These are phyloP conservation scores for Trichoderma reesei DNA, from an alignment of 495 filamentous ascomycete species.

Conservation along the genomic window DNA sequence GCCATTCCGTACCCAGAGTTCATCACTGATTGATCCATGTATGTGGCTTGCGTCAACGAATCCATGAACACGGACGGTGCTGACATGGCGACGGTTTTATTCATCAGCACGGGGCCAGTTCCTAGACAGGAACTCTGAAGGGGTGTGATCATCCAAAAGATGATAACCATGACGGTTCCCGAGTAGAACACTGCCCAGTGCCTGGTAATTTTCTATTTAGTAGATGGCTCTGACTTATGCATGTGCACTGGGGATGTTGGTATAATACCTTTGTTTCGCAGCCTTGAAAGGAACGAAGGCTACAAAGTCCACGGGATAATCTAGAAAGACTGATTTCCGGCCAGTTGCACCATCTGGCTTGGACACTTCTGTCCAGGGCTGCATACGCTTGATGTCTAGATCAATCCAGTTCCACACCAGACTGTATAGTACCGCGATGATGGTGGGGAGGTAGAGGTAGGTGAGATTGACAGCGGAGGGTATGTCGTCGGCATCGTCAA, in stretches of 20 bases:
- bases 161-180: slow-evolving; percentile 26
- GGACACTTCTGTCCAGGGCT: slow-evolving; percentile 39
- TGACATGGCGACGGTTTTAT: not conserved
- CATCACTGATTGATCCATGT: slow-evolving; percentile 21
- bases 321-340: slow-evolving; percentile 30
- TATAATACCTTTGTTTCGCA: slow-evolving; percentile 23
- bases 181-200: slow-evolving; percentile 35
- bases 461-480: slow-evolving; percentile 19
- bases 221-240: slow-evolving; percentile 8
- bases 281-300: slow-evolving; percentile 36
- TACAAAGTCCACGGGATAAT: slow-evolving; percentile 42
- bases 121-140: slow-evolving; percentile 32
- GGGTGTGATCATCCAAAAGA: slow-evolving; percentile 38
- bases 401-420: slow-evolving; percentile 38
- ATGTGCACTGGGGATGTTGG: not conserved
- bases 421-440: slow-evolving; percentile 34
- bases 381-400: slow-evolving; percentile 35
- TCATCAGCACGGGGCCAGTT: slow-evolving; percentile 13
- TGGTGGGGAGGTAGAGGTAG: slow-evolving; percentile 31
- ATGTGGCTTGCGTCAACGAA: no score
- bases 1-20: slow-evolving; percentile 25
- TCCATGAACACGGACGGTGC: no score
- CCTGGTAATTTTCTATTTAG: slow-evolving; percentile 16
- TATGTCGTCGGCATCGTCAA: slow-evolving; percentile 17
- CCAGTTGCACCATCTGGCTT: slow-evolving; percentile 27